Evolutionary conservation across 2,329 filamentous ascomycete species (phyloP).

Genomic region (Trichoderma sp.): DNA sequence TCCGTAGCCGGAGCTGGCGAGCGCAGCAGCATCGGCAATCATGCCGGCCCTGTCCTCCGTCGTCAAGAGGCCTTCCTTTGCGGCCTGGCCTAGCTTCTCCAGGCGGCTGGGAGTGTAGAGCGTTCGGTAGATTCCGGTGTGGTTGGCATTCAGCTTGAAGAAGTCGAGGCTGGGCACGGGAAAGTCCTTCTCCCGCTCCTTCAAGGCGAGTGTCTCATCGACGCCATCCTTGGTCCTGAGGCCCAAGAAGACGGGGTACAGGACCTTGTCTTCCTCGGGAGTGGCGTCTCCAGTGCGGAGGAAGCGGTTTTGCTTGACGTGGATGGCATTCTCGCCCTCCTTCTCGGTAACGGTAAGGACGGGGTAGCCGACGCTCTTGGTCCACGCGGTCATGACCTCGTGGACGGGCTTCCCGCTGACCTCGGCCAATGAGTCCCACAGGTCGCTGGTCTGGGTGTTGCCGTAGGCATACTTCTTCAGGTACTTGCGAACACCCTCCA

Average conservation of each 20-base stretch:
- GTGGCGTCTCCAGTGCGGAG: conserved; percentile 89
- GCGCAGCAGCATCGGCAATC: conserved; percentile 88
- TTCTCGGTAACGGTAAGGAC: conserved; percentile 78
- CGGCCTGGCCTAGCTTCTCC: conserved; percentile 83
- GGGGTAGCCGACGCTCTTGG: conserved; percentile 92
- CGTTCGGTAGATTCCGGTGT: conserved; percentile 89
- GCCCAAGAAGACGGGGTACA: conserved; percentile 89
- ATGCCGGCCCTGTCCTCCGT: conserved; percentile 94
- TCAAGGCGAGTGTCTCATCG: conserved; percentile 56
- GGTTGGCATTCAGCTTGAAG: conserved; percentile 95
- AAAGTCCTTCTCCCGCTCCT: conserved; percentile 70
- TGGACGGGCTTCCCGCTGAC: conserved; percentile 91
- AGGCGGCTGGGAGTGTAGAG: conserved; percentile 83
- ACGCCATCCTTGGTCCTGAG: conserved; percentile 83
- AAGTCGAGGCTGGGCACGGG: conserved; percentile 80
- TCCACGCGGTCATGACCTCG: conserved; percentile 93
- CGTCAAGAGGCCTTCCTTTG: conserved; percentile 68
- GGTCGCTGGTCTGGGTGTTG: conserved; percentile 87
- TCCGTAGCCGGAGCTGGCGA: conserved; percentile 88
- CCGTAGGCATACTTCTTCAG: conserved; percentile 96
- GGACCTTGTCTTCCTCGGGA: conserved; percentile 83
- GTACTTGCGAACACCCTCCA: conserved; percentile 87
- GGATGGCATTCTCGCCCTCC: conserved; percentile 69
- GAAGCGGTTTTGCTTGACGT: conserved; percentile 93
- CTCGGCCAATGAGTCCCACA: conserved; percentile 85